Percentiles rank a stretch among this genome's conserved stretches.
Conservation (phyloP, 345 rosid species). For the Eucalyptus lansdowneana region DNA sequence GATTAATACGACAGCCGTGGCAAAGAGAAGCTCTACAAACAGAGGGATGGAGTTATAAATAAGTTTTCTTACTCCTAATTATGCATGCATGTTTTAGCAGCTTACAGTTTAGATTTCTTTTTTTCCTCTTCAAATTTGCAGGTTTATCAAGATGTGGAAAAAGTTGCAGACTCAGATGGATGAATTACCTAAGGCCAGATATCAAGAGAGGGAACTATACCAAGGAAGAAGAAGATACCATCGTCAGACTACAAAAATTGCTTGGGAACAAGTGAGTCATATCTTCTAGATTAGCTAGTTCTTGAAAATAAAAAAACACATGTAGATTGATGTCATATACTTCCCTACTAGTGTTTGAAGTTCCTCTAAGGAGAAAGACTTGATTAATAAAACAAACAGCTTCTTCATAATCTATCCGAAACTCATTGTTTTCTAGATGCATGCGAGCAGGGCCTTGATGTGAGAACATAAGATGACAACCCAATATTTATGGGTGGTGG, state of each 20-base stretch:
- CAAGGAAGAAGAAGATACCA: constrained; percentile 39
- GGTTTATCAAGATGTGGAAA: constrained; percentile 58
- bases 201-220: constrained; percentile 44
- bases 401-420: background rate
- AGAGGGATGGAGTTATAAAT: background rate
- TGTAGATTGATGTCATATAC: background rate
- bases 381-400: background rate
- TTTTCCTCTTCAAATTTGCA: background rate
- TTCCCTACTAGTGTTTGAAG: background rate
- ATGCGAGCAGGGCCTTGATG: background rate
- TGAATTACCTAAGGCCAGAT: constrained; percentile 50
- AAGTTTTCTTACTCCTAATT: background rate
- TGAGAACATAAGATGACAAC: background rate
- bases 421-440: background rate
- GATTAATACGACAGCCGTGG: background rate
- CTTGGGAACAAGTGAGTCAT: constrained; percentile 33
- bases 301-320: no score
- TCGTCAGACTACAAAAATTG: constrained; percentile 14
- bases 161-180: constrained; percentile 55
- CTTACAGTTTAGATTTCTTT: background rate
- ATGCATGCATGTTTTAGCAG: background rate
- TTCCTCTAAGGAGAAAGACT: background rate
- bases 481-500: background rate
- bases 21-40: background rate
- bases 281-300: background rate